Base-by-base conservation (phyloP, 495 filamentous ascomycete species). In the Penicillium lagena region DNA sequence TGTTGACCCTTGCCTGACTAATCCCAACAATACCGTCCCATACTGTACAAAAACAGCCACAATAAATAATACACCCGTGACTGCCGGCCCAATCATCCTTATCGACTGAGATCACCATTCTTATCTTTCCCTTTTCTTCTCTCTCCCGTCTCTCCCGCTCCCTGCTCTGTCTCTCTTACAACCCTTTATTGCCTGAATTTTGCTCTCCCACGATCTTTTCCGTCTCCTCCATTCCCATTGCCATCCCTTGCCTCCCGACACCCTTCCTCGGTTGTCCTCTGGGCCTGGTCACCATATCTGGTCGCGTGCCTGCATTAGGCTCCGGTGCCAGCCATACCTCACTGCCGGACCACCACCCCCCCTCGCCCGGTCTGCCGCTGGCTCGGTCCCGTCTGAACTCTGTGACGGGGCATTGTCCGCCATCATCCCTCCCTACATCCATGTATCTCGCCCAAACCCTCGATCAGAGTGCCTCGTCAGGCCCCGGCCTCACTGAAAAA, bases 381-480 rank as follows among this genome's bases (percentile, higher is more conserved):
- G 45, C 40, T 37, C 32, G 38, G 40, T 48, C 46, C 45, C 48
- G 42, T 37, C 47, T 45, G 43, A 42, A 14, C 35, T 13, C 11
- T 12, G 39, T 31, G 29, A 40, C 47, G 55, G 45, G 57, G 52
- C 49, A 44, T 42, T 29, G 42, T 43, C 31, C 37, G 35, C 38
- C 6, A 44, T 27, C 29, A 35, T 40, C 42, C 43, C 47, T 48
- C 12, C 36, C 35, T 35, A 27, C 43, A 64, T 59, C 60, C 55
- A 73, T 73, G 70, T 73, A 70, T 67, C 67, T 73, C 57, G 67
- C 46, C 34, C 70, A 72, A 54, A 58, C 40, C 7, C 68, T 72
- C 52, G 70, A 73, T 45, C 70, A 71, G 54, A 73, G 68, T 62
- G 70, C 68, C 63, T 72, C 67, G 29, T 64, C 70, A 49, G 70